Evolutionary conservation across 2,329 filamentous ascomycete species (phyloP), one percentile per base, ranked within the genome.

Genomic region (Teratosphaeria destructans): DNA sequence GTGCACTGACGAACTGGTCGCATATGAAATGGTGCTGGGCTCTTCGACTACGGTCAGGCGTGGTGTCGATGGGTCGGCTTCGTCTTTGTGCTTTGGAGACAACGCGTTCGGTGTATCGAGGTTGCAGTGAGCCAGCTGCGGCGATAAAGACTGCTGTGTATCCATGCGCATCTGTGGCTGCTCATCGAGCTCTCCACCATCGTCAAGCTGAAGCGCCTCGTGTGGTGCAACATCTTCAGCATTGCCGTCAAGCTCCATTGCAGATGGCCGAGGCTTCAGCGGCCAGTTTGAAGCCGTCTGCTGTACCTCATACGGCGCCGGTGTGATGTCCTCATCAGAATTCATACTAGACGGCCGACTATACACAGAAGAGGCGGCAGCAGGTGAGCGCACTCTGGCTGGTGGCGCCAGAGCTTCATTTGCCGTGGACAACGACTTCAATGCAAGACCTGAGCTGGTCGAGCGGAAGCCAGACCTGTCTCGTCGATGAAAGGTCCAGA

Each of bases 331-430:
- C 29, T 10, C 52, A 29, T 54, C 52, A 32, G 27, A 32, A 12
- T 23, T 16, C 32, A 32, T 23, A 54, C 75, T 10, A n/a, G 61
- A 61, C 2, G 63, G 74, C 64, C 43, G 74, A 69, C 64, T 75
- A 52, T 77, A 77, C 19, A 76, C 66, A 0, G 75, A 77, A 0
- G 75, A 77, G 2, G 65, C 52, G 29, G 58, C 57, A 29, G 62
- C 55, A 14, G 61, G 58, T 23, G 47, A 54, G 14, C 52, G 37
- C 47, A 29, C n/a, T 8, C 43, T 34, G n/a, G 19, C 10, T 58
- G 57, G 16, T 14, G 43, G 55, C n/a, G 16, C 32, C 16, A 54
- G 27, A 8, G 52, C 27, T 35, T 54, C 52, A 7, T 26, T 55
- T 23, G 16, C 27, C 12, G 49, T 54, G 23, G 12, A 53, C 16